phyloP scores from a whole-genome alignment of 305 asterid genomes.

The Striga hermonthica region DNA sequence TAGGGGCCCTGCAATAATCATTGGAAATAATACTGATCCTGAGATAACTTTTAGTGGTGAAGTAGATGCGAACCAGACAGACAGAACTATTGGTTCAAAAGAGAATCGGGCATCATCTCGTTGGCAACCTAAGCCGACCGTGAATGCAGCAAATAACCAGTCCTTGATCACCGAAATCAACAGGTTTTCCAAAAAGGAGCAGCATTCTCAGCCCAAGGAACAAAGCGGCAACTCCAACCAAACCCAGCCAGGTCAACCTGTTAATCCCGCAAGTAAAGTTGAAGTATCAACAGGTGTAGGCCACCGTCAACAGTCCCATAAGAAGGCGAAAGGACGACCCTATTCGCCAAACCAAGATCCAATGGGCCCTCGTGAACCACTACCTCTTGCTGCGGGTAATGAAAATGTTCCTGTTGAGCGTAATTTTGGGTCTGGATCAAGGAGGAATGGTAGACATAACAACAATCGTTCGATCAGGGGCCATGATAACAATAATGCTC shows the following conservation, averaged over 20 bases:
- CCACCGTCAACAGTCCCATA: constrained; percentile 42
- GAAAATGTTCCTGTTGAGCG: constrained; percentile 43
- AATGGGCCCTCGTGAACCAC: constrained; percentile 40
- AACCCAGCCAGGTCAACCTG: constrained; percentile 36
- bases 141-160: constrained; percentile 42
- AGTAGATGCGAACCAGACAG: constrained; percentile 46
- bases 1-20: constrained; percentile 47
- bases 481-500: constrained; percentile 7
- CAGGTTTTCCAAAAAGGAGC: constrained; percentile 44
- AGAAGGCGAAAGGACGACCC: constrained; percentile 49
- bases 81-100: constrained; percentile 40
- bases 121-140: constrained; percentile 78
- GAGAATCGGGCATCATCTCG: constrained; percentile 56
- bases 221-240: constrained; percentile 30
- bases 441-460: constrained; percentile 56
- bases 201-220: constrained; percentile 44
- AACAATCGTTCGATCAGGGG: constrained; percentile 43
- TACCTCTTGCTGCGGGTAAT: constrained; percentile 31
- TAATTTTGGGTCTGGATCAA: constrained; percentile 41
- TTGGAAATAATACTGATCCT: constrained; percentile 42
- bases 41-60: constrained; percentile 39
- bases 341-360: constrained; percentile 54
- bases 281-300: constrained; percentile 37
- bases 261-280: constrained; percentile 35
- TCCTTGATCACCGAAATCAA: constrained; percentile 38